These are phyloP conservation scores for Arachis stenosperma DNA, from an alignment of 306 rosid species.

Conservation along the genomic window DNA sequence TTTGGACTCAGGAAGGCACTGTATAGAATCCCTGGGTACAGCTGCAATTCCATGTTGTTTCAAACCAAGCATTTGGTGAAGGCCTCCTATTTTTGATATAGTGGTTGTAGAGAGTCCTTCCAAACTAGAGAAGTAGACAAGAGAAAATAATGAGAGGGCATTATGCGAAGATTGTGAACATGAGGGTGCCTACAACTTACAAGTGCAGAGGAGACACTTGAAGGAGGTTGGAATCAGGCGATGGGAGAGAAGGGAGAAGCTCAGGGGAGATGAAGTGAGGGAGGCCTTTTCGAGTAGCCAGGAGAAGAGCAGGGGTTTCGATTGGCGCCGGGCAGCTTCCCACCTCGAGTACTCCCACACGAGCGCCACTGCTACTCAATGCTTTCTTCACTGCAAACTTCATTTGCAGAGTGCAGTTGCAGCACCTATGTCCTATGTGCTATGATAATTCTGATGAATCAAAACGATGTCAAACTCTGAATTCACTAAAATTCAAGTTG, in stretches of 20 bases:
- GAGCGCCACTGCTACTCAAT: constrained; percentile 71
- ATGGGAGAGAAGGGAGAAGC: constrained; percentile 87
- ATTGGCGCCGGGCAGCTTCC: constrained; percentile 58
- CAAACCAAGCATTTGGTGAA: constrained; percentile 68
- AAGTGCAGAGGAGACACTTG: constrained; percentile 87
- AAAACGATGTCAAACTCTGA: too few species aligned
- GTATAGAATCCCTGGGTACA: constrained; percentile 76
- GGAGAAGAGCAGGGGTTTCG: constrained; percentile 80
- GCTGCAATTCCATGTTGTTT: constrained; percentile 65
- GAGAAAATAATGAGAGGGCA: neutral
- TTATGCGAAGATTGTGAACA: neutral
- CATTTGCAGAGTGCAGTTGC: constrained; percentile 41
- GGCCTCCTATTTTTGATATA: constrained; percentile 76
- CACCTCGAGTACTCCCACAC: constrained; percentile 64
- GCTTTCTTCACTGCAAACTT: constrained; percentile 71
- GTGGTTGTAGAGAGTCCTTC: constrained; percentile 76
- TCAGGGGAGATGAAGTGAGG: constrained; percentile 79
- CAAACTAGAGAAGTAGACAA: constrained; percentile 48
- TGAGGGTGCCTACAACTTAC: constrained; percentile 61
- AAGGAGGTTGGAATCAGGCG: constrained; percentile 80
- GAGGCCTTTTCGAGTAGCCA: constrained; percentile 87
- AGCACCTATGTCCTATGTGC: neutral
- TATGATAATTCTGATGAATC: too few species aligned
- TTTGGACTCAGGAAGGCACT: constrained; percentile 69
- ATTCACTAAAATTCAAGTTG: too few species aligned